Evolutionary conservation across 495 filamentous ascomycete genomes (phyloP), one percentile per base, ranked within the genome.

Genomic region (Podospora comata): DNA sequence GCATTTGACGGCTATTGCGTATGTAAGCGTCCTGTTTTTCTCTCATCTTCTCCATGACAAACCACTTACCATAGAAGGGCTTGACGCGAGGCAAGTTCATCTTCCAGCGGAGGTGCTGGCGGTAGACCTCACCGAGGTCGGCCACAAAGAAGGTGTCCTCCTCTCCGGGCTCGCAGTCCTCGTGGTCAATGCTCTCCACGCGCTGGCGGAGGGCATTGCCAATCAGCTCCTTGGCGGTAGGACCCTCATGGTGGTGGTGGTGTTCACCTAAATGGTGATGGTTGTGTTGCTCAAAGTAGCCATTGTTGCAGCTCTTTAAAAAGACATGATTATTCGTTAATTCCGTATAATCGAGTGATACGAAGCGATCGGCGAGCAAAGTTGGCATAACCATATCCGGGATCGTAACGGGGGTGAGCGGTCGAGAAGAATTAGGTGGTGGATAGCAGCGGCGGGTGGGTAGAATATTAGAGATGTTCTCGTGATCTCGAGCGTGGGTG

Each of bases 31-130:
- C 18, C 6, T 4, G 28, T 32, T 58, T 13, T 60, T 4, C 26
- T 28, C 6, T 3, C 30, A 26, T 19, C 20, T 26, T 28, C 13
- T 44, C n/a, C 30, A 32, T 32, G 30, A 56, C n/a, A 19, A n/a
- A 53, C 0, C 39, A 79, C 89, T 73, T 83, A 97, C 93, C 93
- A 80, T 97, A 99, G 74, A 98, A 97, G 54, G 95, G 95, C 82
- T 93, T 95, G 78, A 99, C 92, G 71, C 94, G 87, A 66, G 89
- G 86, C 77, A 99, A 81, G 76, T 97, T 96, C 83, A 89, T 83
- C 86, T 97, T 98, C 96, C 95, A 99, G 78, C 94, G 89, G 80
- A 97, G 84, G 76, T 98, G 95, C 86, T 99, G 95, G 77, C 95
- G 92, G 82, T 98, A 98, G 70, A 98, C 91, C 82, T 98, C 94